Evolutionary conservation across 495 filamentous ascomycete species (phyloP).

Genomic region (Neurospora sp.): DNA sequence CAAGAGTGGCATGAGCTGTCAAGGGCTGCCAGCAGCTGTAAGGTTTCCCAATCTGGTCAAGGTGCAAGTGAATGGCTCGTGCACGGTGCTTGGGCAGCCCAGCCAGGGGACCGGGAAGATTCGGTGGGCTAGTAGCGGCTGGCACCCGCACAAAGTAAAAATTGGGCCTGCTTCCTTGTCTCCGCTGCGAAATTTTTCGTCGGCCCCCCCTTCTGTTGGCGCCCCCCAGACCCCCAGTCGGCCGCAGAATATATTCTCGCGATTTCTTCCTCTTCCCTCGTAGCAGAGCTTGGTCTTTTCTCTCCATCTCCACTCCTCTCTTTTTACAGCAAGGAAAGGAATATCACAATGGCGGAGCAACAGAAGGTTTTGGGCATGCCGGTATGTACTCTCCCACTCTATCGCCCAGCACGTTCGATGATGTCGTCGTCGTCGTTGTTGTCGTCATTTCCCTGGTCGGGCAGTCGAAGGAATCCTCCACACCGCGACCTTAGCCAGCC

Average conservation of each 20-base stretch:
- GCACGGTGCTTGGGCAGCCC: constrained; percentile 8
- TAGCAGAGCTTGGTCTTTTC: constrained; percentile 26
- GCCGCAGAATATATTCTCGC: constrained; percentile 36
- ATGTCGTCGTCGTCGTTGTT: background rate
- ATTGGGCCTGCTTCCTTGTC: constrained; percentile 18
- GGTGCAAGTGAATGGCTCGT: constrained; percentile 13
- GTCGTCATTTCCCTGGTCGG: constrained; percentile 6
- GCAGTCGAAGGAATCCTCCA: background rate
- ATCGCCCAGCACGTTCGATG: constrained; percentile 17
- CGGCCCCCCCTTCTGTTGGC: constrained; percentile 7
- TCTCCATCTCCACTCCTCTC: constrained; percentile 34
- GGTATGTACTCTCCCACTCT: constrained; percentile 38
- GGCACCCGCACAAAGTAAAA: constrained; percentile 19
- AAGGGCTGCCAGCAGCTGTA: background rate
- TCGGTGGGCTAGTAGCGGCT: constrained; percentile 9
- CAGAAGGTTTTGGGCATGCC: constrained; percentile 77
- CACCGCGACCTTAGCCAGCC: background rate
- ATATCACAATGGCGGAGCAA: constrained; percentile 47
- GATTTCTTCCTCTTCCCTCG: constrained; percentile 28
- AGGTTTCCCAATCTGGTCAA: constrained; percentile 7
- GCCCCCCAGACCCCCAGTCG: constrained; percentile 18
- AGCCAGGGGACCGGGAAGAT: constrained; percentile 26
- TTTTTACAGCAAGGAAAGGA: constrained; percentile 36
- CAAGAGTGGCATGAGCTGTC: background rate
- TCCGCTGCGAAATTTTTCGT: constrained; percentile 23